Evolutionary conservation across 1,139 yeast genomes (phyloP).

Genomic region (Entelexis paramagnoliae): DNA sequence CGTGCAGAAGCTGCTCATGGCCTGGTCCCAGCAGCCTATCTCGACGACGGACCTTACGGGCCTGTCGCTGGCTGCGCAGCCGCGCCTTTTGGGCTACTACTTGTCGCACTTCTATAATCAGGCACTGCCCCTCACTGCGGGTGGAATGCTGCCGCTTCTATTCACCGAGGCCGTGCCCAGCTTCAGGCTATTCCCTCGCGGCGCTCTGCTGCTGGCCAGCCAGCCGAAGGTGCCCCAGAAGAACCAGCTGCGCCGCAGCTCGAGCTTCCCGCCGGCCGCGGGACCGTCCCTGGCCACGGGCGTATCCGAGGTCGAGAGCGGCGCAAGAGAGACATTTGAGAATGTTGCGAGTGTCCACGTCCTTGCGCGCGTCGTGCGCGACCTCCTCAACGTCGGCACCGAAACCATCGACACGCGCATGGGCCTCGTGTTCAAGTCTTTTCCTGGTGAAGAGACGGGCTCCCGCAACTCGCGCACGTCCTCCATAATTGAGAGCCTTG

Average conservation of each 20-base stretch:
- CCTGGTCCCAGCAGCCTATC: conserved; percentile 19
- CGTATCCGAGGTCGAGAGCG: conserved; percentile 31
- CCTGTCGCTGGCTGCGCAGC: conserved; percentile 39
- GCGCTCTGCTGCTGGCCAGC: conserved; percentile 35
- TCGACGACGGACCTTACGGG: conserved; percentile 11
- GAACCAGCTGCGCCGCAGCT: conserved; percentile 26
- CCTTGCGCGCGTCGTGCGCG: conserved; percentile 46
- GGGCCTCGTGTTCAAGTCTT: conserved; percentile 47
- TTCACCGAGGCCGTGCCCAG: conserved; percentile 47
- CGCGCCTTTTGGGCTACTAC: conserved; percentile 38
- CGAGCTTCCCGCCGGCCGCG: conserved; percentile 31
- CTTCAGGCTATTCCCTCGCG: conserved; percentile 46
- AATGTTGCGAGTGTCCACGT: conserved; percentile 34
- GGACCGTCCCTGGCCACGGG: conserved; percentile 31
- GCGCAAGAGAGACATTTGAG: conserved; percentile 33
- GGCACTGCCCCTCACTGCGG: conserved; percentile 43
- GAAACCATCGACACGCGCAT: conserved; percentile 44
- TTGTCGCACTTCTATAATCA: conserved; percentile 36
- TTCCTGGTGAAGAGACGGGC: conserved; percentile 29
- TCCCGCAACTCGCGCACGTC: conserved; percentile 37
- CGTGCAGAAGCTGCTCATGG: conserved; percentile 17
- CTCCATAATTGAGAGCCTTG: conserved; percentile 38
- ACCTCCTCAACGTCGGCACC: conserved; percentile 49
- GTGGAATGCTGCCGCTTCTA: conserved; percentile 50
- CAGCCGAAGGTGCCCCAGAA: conserved; percentile 18